Conservation (phyloP, 1,284 basidiomycete species). For the Fomitopsis betulina region DNA sequence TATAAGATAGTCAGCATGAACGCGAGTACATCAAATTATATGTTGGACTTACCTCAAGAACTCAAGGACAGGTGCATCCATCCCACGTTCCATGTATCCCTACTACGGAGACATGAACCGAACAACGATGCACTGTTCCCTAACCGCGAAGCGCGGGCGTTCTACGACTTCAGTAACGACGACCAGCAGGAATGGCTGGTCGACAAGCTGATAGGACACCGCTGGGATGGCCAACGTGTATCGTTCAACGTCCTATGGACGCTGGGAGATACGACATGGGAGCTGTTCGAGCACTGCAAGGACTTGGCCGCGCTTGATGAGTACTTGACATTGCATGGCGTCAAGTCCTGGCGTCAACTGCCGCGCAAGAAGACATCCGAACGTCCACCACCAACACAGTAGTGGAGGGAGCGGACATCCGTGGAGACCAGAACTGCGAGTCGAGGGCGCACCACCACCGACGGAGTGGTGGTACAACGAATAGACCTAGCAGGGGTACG, state of each 20-base stretch:
- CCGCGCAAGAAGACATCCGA: background rate
- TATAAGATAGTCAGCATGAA: constrained; percentile 18
- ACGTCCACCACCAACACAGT: background rate
- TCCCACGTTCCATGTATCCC: constrained; percentile 22
- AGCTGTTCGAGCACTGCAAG: constrained; percentile 12
- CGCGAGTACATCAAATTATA: constrained; percentile 18
- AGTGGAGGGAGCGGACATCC: background rate
- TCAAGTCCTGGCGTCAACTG: background rate
- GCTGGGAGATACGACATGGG: constrained; percentile 12
- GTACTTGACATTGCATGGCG: constrained; percentile 16
- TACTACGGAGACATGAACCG: constrained; percentile 17
- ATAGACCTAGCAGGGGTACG: too few relatives aligned
- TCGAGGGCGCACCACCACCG: background rate
- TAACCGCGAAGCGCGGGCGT: constrained; percentile 9
- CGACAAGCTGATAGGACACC: constrained; percentile 17
- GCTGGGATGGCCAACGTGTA: constrained; percentile 11
- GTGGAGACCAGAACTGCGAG: too few relatives aligned
- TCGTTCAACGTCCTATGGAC: constrained; percentile 18
- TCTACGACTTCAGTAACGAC: constrained; percentile 23
- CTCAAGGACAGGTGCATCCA: constrained; percentile 19
- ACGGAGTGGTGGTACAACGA: too few relatives aligned
- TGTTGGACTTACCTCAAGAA: constrained; percentile 22
- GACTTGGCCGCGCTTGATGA: constrained; percentile 17
- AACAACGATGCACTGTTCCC: constrained; percentile 24
- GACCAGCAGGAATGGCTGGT: constrained; percentile 19